phyloP scores from a whole-genome alignment of 371 early-diverging fungal species.

The Zopfochytrium polystomum region DNA sequence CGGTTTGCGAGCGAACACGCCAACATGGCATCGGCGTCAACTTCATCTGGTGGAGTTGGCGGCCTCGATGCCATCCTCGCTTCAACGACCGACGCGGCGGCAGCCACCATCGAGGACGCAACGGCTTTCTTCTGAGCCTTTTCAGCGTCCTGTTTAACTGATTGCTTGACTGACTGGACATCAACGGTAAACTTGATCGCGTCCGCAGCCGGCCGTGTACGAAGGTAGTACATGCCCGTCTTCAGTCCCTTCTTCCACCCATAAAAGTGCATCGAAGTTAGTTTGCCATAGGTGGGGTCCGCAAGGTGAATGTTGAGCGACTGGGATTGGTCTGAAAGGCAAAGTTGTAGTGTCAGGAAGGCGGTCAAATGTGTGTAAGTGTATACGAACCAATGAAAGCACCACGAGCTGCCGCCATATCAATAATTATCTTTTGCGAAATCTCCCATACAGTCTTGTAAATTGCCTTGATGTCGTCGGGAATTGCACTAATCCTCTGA shows the following conservation, averaged over 20 bases:
- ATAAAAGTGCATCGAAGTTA: conserved; percentile 99
- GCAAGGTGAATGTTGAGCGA: conserved; percentile 97
- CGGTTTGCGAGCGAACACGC: conserved; percentile 85
- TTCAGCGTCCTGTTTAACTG: conserved; percentile 12
- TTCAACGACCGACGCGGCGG: conserved; percentile 6
- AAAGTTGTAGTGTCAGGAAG: not conserved
- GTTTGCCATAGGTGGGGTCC: conserved; percentile 85
- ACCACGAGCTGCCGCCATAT: conserved; percentile 86
- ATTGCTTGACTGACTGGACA: conserved; percentile 36
- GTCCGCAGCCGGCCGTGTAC: conserved; percentile 96
- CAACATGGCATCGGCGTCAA: conserved; percentile 58
- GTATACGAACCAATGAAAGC: conserved; percentile 82
- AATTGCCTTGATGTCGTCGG: conserved; percentile 87
- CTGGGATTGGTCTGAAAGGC: conserved; percentile 89
- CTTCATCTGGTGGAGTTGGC: no score
- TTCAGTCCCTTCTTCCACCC: conserved; percentile 98
- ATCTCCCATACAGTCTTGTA: conserved; percentile 99
- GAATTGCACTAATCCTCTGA: conserved; percentile 80
- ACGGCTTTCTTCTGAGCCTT: conserved; percentile 1
- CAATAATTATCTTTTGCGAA: conserved; percentile 61
- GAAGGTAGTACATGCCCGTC: conserved; percentile 99
- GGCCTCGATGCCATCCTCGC: not conserved
- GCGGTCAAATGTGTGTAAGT: no score
- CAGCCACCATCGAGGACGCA: not conserved
- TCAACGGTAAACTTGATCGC: conserved; percentile 95